Evolutionary conservation across 306 rosid genomes (phyloP).

Genomic region (Cicer yamashitae): DNA sequence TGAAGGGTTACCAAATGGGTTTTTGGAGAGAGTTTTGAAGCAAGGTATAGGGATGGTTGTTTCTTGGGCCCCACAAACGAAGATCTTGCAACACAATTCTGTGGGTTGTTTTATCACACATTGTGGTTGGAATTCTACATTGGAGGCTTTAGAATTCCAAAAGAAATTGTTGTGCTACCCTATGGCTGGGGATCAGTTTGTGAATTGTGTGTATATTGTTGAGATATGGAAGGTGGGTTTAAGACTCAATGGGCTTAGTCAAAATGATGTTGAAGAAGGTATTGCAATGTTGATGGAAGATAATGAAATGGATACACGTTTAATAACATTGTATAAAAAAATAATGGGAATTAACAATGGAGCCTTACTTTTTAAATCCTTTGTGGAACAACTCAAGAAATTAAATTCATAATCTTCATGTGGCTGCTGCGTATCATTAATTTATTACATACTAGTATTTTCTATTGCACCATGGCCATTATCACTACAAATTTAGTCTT

Average conservation of each 20-base stretch:
- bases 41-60: slow-evolving; percentile 70
- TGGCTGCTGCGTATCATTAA: too few species aligned
- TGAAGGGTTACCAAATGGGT: slow-evolving; percentile 65
- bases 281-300: slow-evolving; percentile 61
- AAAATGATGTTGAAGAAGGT: slow-evolving; percentile 70
- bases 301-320: slow-evolving; percentile 54
- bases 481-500: too few species aligned
- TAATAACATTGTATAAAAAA: slow-evolving; percentile 51
- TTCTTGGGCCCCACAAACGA: slow-evolving; percentile 86
- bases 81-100: slow-evolving; percentile 60
- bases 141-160: slow-evolving; percentile 74
- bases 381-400: slow-evolving; percentile 48
- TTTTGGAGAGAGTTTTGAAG: slow-evolving; percentile 49
- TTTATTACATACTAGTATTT: too few species aligned
- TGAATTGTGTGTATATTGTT: slow-evolving; percentile 70
- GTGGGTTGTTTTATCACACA: slow-evolving; percentile 82
- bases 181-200: slow-evolving; percentile 84
- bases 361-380: slow-evolving; percentile 48
- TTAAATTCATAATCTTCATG: too few species aligned
- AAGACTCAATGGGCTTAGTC: slow-evolving; percentile 60
- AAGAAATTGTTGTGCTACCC: slow-evolving; percentile 78
- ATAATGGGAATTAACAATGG: slow-evolving; percentile 50
- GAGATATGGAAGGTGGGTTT: slow-evolving; percentile 77
- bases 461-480: too few species aligned
- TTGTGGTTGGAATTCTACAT: slow-evolving; percentile 95